Base-by-base conservation (phyloP, 1,284 basidiomycete species). In the Irpex lacteus region DNA sequence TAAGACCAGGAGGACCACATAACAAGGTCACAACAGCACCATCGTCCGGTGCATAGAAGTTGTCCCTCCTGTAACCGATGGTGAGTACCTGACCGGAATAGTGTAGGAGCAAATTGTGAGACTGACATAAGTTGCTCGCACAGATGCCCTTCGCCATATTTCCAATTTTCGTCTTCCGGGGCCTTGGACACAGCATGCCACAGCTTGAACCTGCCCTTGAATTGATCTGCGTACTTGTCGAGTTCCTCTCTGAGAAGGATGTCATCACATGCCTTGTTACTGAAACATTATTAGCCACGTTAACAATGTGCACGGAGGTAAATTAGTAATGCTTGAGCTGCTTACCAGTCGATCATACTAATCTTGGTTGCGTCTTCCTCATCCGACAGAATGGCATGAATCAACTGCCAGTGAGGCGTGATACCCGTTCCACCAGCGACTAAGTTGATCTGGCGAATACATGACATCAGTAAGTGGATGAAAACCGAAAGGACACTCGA, bases 391-490 rank as follows among this genome's bases (percentile, higher is more conserved):
- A 72, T 67, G 0, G 69, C 67, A 44, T 69, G 68, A 47, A 71
- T 71, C 59, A 72, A 63, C 54, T 72, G 71, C 70, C 70, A 72
- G 61, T 70, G 69, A 2, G 71, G 70, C 0, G 71, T 72, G 11
- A 71, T 50, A 5, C 71, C 71, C 34, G 64, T 70, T 6, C 71
- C 70, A 8, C 71, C 71, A 4, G 70, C 67, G 8, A 72, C 62
- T 7, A 72, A 69, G 57, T 70, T 72, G 63, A 71, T 66, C 71
- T 71, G 47, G 4, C 50, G 18, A 36, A 26, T 26, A 26, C 21
- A 26, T 26, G 21, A 26, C 21, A 26, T 26, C 21, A 26, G 1
- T 26, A 26, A 26, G 21, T 26, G 21, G 21, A 26, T 26, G 21
- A 26, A 26, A 26, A 26, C 21, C 21, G 21, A 26, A 26, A 26